Evolutionary conservation across 768 basidiomycete genomes (phyloP), one percentile per base, ranked within the genome.

Genomic region (Macrolepiota albuminosa): DNA sequence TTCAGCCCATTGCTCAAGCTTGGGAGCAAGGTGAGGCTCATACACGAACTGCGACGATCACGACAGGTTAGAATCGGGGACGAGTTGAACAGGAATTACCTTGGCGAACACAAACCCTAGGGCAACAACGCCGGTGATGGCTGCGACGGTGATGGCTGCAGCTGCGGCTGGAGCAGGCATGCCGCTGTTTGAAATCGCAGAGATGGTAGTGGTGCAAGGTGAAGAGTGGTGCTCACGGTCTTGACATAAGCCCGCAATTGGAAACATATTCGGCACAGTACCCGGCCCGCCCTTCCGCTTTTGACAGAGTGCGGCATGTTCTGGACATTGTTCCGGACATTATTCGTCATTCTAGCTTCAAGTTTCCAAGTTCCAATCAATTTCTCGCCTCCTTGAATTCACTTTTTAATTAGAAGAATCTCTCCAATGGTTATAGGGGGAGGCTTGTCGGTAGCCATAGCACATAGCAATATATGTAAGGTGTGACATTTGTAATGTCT

Each of bases 11-110:
- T 69, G 74, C 65, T 85, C 86, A 33, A 89, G 48, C 46, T 74
- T 77, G 0, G 86, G 87, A 21, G 85, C 85, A 59, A 89, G 78
- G 60, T 87, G 86, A 10, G 87, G 87, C 62, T 86, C 86, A 59
- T 87, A 88, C 33, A 89, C 81, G 57, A 84, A 84, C 87, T 89
- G 59, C 24, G 55, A 61, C 55, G 59, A 48, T 29, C 33, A 36
- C 36, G 33, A 58, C 8, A 36, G 39, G 50, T 46, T 37, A 55
- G 52, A 43, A 29, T 57, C n/a, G n/a, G 14, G 14, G 18, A 6
- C 21, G 56, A 43, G 47, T 34, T 31, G 54, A 46, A 53, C 29
- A 42, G 36, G 9, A 29, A 18, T 11, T 43, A 67, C 66, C 66
- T 66, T 60, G 24, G 54, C 61, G 18, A 67, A 67, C 10, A 61